These are phyloP conservation scores for Aspergillus hancockii DNA, from an alignment of 495 filamentous ascomycete species.

Conservation along the genomic window DNA sequence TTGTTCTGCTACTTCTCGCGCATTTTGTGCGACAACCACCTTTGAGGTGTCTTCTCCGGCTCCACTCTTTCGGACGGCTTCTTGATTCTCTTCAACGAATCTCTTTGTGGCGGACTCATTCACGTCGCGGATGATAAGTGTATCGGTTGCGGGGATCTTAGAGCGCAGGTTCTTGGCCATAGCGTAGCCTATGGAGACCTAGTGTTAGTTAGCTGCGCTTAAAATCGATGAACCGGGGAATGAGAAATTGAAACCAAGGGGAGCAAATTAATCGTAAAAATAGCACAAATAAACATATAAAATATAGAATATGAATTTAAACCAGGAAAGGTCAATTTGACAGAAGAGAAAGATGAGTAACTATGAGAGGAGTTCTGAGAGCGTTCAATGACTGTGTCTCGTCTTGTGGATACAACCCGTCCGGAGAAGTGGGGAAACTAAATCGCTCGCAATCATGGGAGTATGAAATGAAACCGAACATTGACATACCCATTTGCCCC, in stretches of 20 bases:
- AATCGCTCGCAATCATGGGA: not conserved
- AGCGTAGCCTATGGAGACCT: slow-evolving; percentile 59
- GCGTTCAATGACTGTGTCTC: too few species aligned
- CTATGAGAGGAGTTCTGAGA: too few species aligned
- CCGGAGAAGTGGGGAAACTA: too few species aligned
- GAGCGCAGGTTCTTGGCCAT: slow-evolving; percentile 87
- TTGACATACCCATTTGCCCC: slow-evolving; percentile 77
- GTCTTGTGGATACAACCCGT: too few species aligned
- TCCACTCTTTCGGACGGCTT: slow-evolving; percentile 31
- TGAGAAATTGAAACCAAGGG: too few species aligned
- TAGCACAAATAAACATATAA: too few species aligned
- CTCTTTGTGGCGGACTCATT: slow-evolving; percentile 60
- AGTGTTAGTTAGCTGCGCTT: slow-evolving; percentile 10
- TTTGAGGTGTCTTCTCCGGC: slow-evolving; percentile 39
- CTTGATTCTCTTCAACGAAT: slow-evolving; percentile 61
- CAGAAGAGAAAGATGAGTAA: not conserved
- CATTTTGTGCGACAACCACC: slow-evolving; percentile 58
- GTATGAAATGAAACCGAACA: slow-evolving; percentile 12
- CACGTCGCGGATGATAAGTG: slow-evolving; percentile 71
- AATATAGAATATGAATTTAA: not conserved
- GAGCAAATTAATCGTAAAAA: too few species aligned
- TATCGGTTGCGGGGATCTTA: slow-evolving; percentile 71
- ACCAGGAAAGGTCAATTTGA: not conserved
- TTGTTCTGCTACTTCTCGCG: slow-evolving; percentile 65
- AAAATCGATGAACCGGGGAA: too few species aligned